Base-by-base conservation (phyloP, 345 rosid species). In the Rhodamnia rubescens region DNA sequence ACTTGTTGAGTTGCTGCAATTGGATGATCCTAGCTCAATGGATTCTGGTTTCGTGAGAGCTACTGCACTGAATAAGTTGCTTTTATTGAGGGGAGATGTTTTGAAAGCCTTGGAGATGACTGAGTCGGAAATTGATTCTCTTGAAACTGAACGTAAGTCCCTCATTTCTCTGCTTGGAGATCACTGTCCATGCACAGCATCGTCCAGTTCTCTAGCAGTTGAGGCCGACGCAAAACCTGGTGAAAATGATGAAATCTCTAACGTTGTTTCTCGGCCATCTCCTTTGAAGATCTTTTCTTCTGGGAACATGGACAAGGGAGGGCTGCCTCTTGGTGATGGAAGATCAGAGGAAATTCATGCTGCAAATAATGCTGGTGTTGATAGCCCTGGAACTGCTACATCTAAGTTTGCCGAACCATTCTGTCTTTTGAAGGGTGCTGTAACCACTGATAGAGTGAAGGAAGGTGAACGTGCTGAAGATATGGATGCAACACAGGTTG, bases 81-180 rank as follows among this genome's bases (percentile, higher is more conserved):
- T 93, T 86, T 54, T 90, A 24, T 92, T 89, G 93, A 98, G 94
- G 89, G 87, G 89, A 81, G 94, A 94, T 69, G 84, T 92, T 85
- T 91, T 90, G 86, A 98, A 96, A 91, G 92, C 89, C 36, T 82
- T 98, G 89, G 98, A 94, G 91, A 85, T 86, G 88, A 94, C 95
- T 1, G 99, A 98, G 85, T 90, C 94, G 52, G 97, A 98, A 92
- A 95, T 98, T 90, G 99, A 96, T 88, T 92, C 88, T 3, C 96
- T 94, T 86, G 99, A 96, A 90, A 95, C 86, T 89, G 95, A 96
- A 87, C 92, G 92, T 2, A 92, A 90, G 93, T 84, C 84, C 8
- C 87, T 95, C 89, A 88, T 88, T 88, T 90, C 84, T 83, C 91
- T 88, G 82, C 85, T 87, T 86, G 89, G 93, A 83, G 89, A 85